phyloP scores from a whole-genome alignment of 305 asterid species.

The Lippia alba region DNA sequence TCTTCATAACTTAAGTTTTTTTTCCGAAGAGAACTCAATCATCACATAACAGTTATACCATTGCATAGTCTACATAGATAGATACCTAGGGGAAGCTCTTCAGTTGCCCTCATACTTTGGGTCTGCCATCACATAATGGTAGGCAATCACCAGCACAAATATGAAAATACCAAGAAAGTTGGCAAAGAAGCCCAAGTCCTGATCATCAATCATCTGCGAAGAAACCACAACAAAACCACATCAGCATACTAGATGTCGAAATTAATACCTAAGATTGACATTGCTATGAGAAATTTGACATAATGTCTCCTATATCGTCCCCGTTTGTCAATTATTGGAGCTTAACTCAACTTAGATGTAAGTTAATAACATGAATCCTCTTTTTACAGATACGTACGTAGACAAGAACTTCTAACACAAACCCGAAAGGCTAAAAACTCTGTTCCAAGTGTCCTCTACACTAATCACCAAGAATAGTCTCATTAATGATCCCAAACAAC shows the following conservation, averaged over 20 bases:
- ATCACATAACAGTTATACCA: conserved; percentile 25
- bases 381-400: conserved; percentile 5
- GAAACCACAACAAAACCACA: conserved; percentile 21
- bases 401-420: conserved; percentile 8
- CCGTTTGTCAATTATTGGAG: not conserved
- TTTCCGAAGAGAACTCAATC: conserved; percentile 30
- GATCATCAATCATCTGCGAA: conserved; percentile 84
- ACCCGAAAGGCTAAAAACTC: not conserved
- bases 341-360: not conserved
- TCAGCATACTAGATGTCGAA: conserved; percentile 17
- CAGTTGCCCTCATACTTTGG: conserved; percentile 90
- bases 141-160: conserved; percentile 82
- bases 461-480: conserved; percentile 3
- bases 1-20: conserved; percentile 29
- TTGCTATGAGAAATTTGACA: not conserved
- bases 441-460: not conserved
- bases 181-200: conserved; percentile 95
- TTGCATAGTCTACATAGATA: conserved; percentile 27
- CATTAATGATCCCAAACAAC: not conserved
- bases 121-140: conserved; percentile 92
- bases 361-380: conserved; percentile 9
- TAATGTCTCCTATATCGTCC: not conserved
- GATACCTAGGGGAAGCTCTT: conserved; percentile 43
- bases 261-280: conserved; percentile 5
- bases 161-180: conserved; percentile 94